phyloP scores from a whole-genome alignment of 441 rosid genomes.

The Gossypium aridum region DNA sequence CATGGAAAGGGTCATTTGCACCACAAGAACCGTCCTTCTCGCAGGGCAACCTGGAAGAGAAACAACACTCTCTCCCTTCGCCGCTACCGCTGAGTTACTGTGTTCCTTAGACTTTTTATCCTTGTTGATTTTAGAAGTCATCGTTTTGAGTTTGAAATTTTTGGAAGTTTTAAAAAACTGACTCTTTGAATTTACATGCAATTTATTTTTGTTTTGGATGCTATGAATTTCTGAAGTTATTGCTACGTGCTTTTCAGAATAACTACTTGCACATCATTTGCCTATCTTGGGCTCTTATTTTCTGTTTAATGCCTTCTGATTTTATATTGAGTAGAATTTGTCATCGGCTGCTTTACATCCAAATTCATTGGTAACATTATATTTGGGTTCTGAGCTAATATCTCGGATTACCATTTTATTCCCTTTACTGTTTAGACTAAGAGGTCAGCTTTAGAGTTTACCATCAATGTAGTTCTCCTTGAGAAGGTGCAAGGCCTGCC shows the following conservation, averaged over 20 bases:
- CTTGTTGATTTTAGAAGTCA: constrained; percentile 14
- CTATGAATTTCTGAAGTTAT: background rate
- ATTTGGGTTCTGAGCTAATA: background rate
- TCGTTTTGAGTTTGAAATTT: constrained; percentile 16
- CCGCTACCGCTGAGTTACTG: constrained; percentile 54
- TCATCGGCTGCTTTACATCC: background rate
- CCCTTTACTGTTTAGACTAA: background rate
- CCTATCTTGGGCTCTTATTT: background rate
- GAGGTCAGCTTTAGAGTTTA: constrained; percentile 21
- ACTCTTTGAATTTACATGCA: background rate
- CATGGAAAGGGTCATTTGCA: constrained; percentile 73
- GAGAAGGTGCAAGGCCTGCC: constrained; percentile 63
- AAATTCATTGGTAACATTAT: background rate
- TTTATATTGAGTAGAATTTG: background rate
- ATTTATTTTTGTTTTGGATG: constrained; percentile 3
- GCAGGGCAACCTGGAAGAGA: constrained; percentile 91
- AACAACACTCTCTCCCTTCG: constrained; percentile 67
- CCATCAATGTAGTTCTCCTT: constrained; percentile 46
- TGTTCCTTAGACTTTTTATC: constrained; percentile 6
- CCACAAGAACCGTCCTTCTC: constrained; percentile 83
- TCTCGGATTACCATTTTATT: background rate
- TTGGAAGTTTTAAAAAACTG: constrained; percentile 6
- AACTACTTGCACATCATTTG: background rate
- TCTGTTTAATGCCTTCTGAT: background rate
- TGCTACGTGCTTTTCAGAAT: background rate